Base-by-base conservation (phyloP, 164 flowering plant genomes). In the Macadamia integrifolia region DNA sequence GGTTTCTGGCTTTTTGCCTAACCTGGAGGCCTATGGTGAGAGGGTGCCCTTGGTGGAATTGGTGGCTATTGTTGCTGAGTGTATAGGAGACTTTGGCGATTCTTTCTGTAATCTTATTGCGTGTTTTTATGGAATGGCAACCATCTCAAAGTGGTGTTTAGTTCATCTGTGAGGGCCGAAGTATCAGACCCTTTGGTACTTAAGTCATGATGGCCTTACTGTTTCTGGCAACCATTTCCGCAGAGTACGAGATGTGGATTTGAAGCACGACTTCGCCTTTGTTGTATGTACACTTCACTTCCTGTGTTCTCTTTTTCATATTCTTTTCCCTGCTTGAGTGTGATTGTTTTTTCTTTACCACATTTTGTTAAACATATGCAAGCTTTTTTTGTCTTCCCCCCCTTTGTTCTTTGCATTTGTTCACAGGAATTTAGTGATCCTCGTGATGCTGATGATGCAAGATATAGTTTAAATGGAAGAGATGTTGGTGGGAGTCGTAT, bases 211-310 rank as follows among this genome's bases (percentile, higher is more conserved):
- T 88, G 94, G 93, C 92, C 94, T 91, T 89, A 89, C 82, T 91
- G 86, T 93, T 90, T 93, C 74, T 91, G 97, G 93, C 82, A 88
- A 79, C 88, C 84, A 61, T 93, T 93, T 88, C 68, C 91, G 94
- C 97, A 91, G 97, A 93, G 88, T 93, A 77, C 98, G 96, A 52
- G 94, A 89, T 83, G 98, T 93, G 93, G 98, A 91, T 80, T 78
- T 93, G 96, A 93, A 93, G 96, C 86, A 84, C 62, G 98, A 93
- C 78, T 91, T 77, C 69, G 98, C 98, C 64, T 93, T 93, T 61
- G 81, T 93, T 82, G 98, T 93, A 93, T 50, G 98, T 88, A 76
- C 68, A 13, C 30, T 69, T 43, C 58, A 42, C 52, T 58, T 57
- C 58, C 2, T 43, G 8, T 6, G 30, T 35, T 8, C 61, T 55